These are phyloP conservation scores for Microbotryomycetes sp. DNA, from an alignment of 1,284 basidiomycete species.

Conservation along the genomic window DNA sequence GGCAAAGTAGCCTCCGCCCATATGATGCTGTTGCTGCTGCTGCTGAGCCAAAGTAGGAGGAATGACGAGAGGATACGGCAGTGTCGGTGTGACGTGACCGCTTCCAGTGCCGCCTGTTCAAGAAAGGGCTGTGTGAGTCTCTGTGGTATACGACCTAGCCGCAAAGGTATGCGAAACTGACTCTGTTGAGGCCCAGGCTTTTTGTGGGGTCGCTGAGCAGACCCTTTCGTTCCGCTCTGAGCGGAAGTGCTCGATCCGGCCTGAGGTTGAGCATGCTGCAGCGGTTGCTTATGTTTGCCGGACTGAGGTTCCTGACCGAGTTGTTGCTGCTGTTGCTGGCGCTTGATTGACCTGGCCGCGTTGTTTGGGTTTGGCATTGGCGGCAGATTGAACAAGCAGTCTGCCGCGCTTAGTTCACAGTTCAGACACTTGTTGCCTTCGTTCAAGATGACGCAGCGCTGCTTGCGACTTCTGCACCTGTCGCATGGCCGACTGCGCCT, in stretches of 20 bases:
- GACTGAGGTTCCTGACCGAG: too few relatives aligned
- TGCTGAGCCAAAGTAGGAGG: too few relatives aligned
- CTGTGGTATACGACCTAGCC: too few relatives aligned
- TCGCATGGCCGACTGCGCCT: constrained; percentile 3
- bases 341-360: not conserved
- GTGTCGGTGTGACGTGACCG: too few relatives aligned
- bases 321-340: not conserved
- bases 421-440: not conserved
- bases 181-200: too few relatives aligned
- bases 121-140: too few relatives aligned
- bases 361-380: not conserved
- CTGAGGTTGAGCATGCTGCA: not conserved
- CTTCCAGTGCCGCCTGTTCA: too few relatives aligned
- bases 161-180: too few relatives aligned
- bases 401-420: not conserved
- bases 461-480: constrained; percentile 1
- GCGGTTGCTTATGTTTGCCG: not conserved
- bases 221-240: too few relatives aligned
- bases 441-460: not conserved
- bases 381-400: not conserved
- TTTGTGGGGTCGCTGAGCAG: too few relatives aligned
- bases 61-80: not conserved
- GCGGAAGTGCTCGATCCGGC: too few relatives aligned
- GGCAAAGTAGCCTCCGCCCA: not conserved
- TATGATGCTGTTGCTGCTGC: not conserved